phyloP scores from a whole-genome alignment of 2,329 filamentous ascomycete species.

The Fusarium sp. region DNA sequence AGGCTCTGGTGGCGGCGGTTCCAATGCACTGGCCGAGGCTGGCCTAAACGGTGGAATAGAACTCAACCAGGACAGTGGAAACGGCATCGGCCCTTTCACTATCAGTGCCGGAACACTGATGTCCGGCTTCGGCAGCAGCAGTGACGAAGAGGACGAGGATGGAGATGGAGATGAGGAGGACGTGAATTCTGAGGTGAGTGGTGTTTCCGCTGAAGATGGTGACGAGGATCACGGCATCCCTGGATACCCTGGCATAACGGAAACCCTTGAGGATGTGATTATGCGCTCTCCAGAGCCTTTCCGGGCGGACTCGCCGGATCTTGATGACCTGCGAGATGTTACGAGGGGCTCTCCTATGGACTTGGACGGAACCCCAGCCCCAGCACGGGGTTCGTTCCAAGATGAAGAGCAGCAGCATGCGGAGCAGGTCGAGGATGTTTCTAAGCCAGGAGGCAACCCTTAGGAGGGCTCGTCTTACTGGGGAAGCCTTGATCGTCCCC shows the following conservation, averaged over 20 bases:
- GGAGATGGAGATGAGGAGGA: slow-evolving; percentile 87
- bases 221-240: slow-evolving; percentile 44
- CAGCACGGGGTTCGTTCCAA: slow-evolving; percentile 10
- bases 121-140: slow-evolving; percentile 94
- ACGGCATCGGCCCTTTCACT: slow-evolving; percentile 78
- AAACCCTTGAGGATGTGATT: slow-evolving; percentile 50
- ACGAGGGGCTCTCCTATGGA: slow-evolving; percentile 45
- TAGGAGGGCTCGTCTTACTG: slow-evolving; percentile 40
- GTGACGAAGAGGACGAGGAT: slow-evolving; percentile 96
- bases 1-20: slow-evolving; percentile 61
- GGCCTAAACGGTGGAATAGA: slow-evolving; percentile 84
- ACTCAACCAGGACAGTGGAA: slow-evolving; percentile 72
- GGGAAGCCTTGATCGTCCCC: slow-evolving; percentile 32
- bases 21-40: slow-evolving; percentile 81
- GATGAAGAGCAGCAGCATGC: slow-evolving; percentile 35
- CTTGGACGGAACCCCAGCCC: slow-evolving; percentile 25
- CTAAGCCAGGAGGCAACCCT: slow-evolving; percentile 34
- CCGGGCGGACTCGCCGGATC: slow-evolving; percentile 43
- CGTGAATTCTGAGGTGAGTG: slow-evolving; percentile 75
- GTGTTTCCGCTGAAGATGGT: slow-evolving; percentile 53
- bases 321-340: slow-evolving; percentile 32
- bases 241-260: slow-evolving; percentile 48
- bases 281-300: slow-evolving; percentile 52
- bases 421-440: slow-evolving; percentile 43
- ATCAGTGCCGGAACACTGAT: slow-evolving; percentile 81